Evolutionary conservation across 306 rosid genomes (phyloP), one percentile per base, ranked within the genome.

Genomic region (cucumber (Cucumis sativus)): DNA sequence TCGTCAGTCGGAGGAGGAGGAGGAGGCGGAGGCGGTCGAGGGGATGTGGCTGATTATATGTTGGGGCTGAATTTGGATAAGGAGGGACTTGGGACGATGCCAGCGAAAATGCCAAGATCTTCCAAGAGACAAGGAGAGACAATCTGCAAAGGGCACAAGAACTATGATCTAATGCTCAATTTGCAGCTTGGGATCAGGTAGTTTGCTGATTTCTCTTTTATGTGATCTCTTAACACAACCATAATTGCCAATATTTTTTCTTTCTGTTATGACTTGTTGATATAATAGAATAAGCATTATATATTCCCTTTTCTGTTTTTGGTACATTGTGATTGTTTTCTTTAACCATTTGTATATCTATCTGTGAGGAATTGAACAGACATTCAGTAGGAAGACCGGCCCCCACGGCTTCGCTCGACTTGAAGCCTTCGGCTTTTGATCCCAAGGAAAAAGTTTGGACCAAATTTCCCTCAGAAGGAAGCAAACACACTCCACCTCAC

Each of bases 401-500:
- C 64, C 98, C 98, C 2, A 12, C 87, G 39, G 93, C 96, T 61
- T 91, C 92, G 63, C 87, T 88, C 77, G 97, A 94, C 75, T 84
- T 94, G 80, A 94, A 94, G 85, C 93, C 96, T 75, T 86, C 98
- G 5, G 97, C 98, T 77, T 90, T 91, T 79, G 96, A 94, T 78
- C 97, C 98, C 1, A 94, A 87, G 80, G 96, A 91, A 83, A 94
- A 94, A 80, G 82, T 91, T 59, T 94, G 97, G 98, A 94, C 98
- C 13, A 88, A 86, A 86, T 91, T 94, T 80, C 98, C 98, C 56
- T 82, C 98, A 0, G 98, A 94, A 84, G 98, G 97, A 35, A 88
- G 93, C 66, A 94, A 94, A 78, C 81, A 90, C 49, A 94, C 98
- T 39, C 98, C 97, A 40, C 98, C 98, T 54, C 98, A 94, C 79